Evolutionary conservation across 441 rosid species (phyloP).

Genomic region (Sinapis alba): DNA sequence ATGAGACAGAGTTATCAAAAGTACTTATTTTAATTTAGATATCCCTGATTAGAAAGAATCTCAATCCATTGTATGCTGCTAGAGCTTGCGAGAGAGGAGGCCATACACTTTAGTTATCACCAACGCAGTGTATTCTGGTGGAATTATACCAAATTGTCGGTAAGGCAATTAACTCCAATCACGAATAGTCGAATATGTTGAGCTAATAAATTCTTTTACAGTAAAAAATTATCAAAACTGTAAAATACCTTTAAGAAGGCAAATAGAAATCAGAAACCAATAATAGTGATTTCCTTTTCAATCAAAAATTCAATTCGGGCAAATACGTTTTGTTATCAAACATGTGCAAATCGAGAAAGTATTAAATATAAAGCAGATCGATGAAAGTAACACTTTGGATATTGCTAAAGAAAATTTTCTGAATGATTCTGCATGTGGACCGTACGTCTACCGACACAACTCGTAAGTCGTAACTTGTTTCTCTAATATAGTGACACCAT

Average conservation of each 20-base stretch:
- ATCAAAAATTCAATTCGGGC: not conserved
- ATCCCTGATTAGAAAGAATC: not conserved
- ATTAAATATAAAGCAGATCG: not conserved
- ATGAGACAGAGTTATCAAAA: not conserved
- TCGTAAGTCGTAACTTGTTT: conserved; percentile 2
- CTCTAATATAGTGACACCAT: conserved; percentile 15
- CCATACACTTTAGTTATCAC: not conserved
- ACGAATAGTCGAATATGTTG: not conserved
- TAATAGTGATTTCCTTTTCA: not conserved
- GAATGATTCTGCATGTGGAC: conserved; percentile 1
- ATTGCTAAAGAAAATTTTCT: not conserved
- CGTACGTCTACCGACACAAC: conserved; percentile 1
- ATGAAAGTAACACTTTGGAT: not conserved
- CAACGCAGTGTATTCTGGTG: not conserved
- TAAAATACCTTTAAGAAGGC: not conserved
- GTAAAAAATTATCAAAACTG: not conserved
- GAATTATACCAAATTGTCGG: not conserved
- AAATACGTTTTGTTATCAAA: not conserved
- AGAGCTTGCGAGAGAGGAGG: not conserved
- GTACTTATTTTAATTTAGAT: not conserved
- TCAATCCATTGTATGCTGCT: not conserved
- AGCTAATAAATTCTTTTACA: not conserved
- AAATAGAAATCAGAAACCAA: not conserved
- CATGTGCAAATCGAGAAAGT: conserved; percentile 11
- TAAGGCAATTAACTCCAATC: not conserved